Base-by-base conservation (phyloP, 352 stramenopile genomes). In the Phytophthora fragariae region DNA sequence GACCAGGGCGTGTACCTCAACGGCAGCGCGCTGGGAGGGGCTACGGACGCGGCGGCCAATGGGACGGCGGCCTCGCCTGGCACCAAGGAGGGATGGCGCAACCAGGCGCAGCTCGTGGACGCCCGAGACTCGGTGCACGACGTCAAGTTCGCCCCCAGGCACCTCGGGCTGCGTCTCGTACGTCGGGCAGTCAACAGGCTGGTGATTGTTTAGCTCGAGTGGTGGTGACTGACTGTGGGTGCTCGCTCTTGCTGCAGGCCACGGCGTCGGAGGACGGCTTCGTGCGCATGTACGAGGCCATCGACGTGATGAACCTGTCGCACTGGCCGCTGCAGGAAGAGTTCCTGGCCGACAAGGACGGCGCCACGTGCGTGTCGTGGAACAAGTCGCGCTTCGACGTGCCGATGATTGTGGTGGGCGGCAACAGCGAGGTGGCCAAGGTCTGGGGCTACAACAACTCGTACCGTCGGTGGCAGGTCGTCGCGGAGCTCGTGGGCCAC, bases 261-360 rank as follows among this genome's bases (percentile, higher is more conserved):
- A 98, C 94, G 3, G 97, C 93, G 10, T 98, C 91, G 12, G 94
- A 97, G 29, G 97, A 99, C 81, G 97, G 97, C 19, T 93, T 93
- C 73, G 95, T 99, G 37, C 89, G 96, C 58, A 98, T 99, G 77
- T 99, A 99, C 81, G 95, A 98, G 79, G 94, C 94, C 17, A 92
- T 98, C 29, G 95, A 99, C 77, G 89, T 98, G 41, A 98, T 98
- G 92, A 98, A 99, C 76, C 69, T 99, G 54, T 93, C 94, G 31
- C 91, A 99, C 75, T 99, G 96, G 96, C 92, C 95, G 37, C 73
- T 99, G 57, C 89, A 95, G 68, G 89, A 97, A 49, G 86, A 94
- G 61, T 96, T 95, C 52, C 61, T 96, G 24, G 88, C 89, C 31
- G 88, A 95, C 72, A 91, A 91, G 65, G 83, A 92, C 57, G 93